Evolutionary conservation across 306 rosid genomes (phyloP).

Genomic region (Argentina anserina): DNA sequence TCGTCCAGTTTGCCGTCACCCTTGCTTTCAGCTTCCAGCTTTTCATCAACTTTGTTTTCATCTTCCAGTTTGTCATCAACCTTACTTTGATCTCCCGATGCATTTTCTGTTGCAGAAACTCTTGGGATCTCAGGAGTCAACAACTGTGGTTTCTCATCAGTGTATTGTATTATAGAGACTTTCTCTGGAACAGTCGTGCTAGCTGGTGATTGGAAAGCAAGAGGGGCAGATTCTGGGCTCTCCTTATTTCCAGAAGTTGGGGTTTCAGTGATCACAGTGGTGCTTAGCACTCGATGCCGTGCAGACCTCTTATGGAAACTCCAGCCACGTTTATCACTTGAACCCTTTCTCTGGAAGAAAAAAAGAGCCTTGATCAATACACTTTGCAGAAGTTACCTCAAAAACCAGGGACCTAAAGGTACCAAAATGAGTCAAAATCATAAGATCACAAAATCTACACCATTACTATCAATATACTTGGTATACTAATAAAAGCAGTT

Average conservation of each 20-base stretch:
- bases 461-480: background rate
- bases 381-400: background rate
- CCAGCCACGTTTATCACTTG: conserved; percentile 88
- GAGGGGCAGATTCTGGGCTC: conserved; percentile 45
- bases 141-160: conserved; percentile 54
- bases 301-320: conserved; percentile 89
- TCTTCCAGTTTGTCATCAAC: conserved; percentile 45
- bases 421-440: background rate
- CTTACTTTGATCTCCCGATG: conserved; percentile 4
- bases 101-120: conserved; percentile 24
- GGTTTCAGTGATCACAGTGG: conserved; percentile 60
- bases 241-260: conserved; percentile 58
- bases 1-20: conserved; percentile 21
- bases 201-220: conserved; percentile 38
- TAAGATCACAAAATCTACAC: background rate
- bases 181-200: conserved; percentile 57
- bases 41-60: background rate
- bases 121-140: conserved; percentile 35
- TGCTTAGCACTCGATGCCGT: conserved; percentile 86
- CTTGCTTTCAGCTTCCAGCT: conserved; percentile 14
- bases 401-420: background rate
- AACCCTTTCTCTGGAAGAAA: conserved; percentile 51
- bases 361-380: background rate
- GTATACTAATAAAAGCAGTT: background rate
- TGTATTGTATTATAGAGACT: conserved; percentile 35